Evolutionary conservation across 495 filamentous ascomycete genomes (phyloP).

Genomic region (Trichoderma asperelloides): DNA sequence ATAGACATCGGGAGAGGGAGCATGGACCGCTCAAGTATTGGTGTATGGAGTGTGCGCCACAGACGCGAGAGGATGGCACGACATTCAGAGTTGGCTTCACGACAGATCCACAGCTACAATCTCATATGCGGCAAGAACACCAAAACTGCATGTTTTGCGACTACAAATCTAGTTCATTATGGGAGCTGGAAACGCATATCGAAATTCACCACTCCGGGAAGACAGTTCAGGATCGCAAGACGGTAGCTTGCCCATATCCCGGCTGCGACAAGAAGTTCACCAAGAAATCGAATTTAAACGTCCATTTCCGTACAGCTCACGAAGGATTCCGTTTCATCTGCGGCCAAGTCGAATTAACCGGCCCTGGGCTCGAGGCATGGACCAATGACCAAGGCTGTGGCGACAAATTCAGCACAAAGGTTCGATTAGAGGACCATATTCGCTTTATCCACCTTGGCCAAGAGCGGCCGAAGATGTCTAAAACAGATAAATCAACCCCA

Average conservation of each 20-base stretch:
- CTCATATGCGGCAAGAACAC: slow-evolving; percentile 62
- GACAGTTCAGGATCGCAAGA: slow-evolving; percentile 51
- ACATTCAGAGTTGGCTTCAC: slow-evolving; percentile 49
- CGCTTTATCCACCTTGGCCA: slow-evolving; percentile 64
- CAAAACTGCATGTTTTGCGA: slow-evolving; percentile 67
- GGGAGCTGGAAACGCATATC: slow-evolving; percentile 58
- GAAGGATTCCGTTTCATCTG: slow-evolving; percentile 64
- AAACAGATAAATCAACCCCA: slow-evolving; percentile 23
- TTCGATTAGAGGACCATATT: slow-evolving; percentile 72
- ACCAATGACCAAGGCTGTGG: slow-evolving; percentile 59
- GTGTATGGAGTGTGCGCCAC: slow-evolving; percentile 55
- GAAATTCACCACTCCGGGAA: slow-evolving; percentile 58
- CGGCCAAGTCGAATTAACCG: slow-evolving; percentile 50
- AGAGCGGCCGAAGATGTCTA: slow-evolving; percentile 27
- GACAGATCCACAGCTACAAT: slow-evolving; percentile 58
- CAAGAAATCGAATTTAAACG: slow-evolving; percentile 65
- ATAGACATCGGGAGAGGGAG: slow-evolving; percentile 57
- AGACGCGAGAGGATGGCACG: slow-evolving; percentile 17
- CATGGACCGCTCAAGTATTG: slow-evolving; percentile 62
- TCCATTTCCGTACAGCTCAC: slow-evolving; percentile 70
- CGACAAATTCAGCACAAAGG: slow-evolving; percentile 56
- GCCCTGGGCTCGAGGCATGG: slow-evolving; percentile 56
- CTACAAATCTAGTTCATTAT: slow-evolving; percentile 48
- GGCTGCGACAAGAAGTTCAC: slow-evolving; percentile 68
- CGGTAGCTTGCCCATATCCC: slow-evolving; percentile 50